Conservation (phyloP, 441 rosid genomes). For the Cnidoscolus chayamansa region DNA sequence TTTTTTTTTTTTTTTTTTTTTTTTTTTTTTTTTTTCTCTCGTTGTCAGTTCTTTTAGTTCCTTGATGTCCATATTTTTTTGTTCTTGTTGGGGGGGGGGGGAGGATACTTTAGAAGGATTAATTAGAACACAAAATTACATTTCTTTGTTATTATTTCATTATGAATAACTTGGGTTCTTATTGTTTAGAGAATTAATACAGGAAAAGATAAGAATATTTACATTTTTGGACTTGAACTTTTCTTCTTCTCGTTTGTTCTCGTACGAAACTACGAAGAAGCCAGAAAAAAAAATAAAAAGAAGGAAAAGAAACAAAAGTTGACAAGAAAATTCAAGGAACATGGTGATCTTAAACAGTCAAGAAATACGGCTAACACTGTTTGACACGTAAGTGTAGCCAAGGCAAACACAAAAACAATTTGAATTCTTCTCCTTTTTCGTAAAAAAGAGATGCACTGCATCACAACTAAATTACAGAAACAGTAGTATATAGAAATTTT, state of each 20-base stretch:
- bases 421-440: too few relatives aligned
- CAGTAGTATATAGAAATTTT: too few relatives aligned
- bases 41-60: background rate
- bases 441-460: too few relatives aligned
- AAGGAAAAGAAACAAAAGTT: background rate
- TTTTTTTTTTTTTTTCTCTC: background rate
- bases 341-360: slow-evolving; percentile 30
- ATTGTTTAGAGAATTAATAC: slow-evolving; percentile 20
- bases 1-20: background rate
- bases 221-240: background rate
- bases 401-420: background rate
- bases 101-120: too few relatives aligned
- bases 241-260: background rate
- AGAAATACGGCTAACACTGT: slow-evolving; percentile 37
- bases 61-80: slow-evolving; percentile 34
- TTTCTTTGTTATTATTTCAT: slow-evolving; percentile 34
- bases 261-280: background rate
- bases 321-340: background rate
- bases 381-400: slow-evolving; percentile 33
- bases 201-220: background rate
- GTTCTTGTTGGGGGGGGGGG: slow-evolving; percentile 6
- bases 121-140: slow-evolving; percentile 22
- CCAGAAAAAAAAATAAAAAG: background rate
- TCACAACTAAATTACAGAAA: too few relatives aligned
- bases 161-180: slow-evolving; percentile 16